Conservation (phyloP, 306 rosid genomes). For the Heteromeles arbutifolia region DNA sequence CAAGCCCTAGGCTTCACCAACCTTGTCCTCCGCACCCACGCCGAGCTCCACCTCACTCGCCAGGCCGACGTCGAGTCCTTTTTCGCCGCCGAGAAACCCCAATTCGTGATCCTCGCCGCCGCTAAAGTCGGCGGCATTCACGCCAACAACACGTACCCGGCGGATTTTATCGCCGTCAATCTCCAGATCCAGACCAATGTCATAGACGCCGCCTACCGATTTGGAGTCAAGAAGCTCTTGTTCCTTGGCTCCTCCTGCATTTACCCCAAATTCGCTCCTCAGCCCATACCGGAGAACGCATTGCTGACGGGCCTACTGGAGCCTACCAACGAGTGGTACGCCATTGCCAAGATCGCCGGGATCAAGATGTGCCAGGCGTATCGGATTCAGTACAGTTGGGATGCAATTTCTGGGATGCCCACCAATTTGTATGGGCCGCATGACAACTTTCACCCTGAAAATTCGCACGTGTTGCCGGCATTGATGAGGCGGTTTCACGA, state of each 20-base stretch:
- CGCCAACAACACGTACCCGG: conserved; percentile 91
- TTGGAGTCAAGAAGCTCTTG: conserved; percentile 65
- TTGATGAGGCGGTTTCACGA: conserved; percentile 92
- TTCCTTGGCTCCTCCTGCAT: conserved; percentile 93
- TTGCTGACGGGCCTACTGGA: conserved; percentile 79
- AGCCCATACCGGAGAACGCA: conserved; percentile 77
- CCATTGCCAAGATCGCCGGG: conserved; percentile 90
- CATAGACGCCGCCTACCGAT: conserved; percentile 64
- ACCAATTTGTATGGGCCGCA: conserved; percentile 81
- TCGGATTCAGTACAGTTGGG: conserved; percentile 72
- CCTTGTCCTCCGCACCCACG: conserved; percentile 59
- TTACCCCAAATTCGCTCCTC: conserved; percentile 94
- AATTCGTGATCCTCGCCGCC: conserved; percentile 76
- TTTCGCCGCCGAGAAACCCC: conserved; percentile 69
- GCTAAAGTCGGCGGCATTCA: conserved; percentile 98
- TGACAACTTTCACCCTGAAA: conserved; percentile 87
- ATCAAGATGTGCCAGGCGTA: conserved; percentile 96
- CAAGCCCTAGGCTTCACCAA: conserved; percentile 59
- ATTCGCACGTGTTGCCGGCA: conserved; percentile 88
- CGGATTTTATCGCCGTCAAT: conserved; percentile 79
- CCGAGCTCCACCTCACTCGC: conserved; percentile 80
- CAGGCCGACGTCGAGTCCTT: conserved; percentile 81
- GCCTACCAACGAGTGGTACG: conserved; percentile 98
- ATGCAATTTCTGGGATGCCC: conserved; percentile 97
- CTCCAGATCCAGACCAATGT: conserved; percentile 92